These are phyloP conservation scores for Eucalyptus regnans DNA, from an alignment of 345 rosid species.

Conservation along the genomic window DNA sequence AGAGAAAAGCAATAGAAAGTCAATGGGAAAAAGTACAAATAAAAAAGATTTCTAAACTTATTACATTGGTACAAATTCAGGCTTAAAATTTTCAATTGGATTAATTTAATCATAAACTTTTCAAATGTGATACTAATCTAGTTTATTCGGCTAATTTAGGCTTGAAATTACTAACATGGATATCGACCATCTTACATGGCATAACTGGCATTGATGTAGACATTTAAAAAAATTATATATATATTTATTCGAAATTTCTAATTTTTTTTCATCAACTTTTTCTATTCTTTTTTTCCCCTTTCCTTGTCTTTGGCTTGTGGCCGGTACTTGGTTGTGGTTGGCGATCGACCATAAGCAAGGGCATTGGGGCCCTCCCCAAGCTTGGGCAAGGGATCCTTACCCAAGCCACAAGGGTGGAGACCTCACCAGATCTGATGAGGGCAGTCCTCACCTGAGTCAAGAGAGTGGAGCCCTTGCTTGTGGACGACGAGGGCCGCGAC, in stretches of 20 bases:
- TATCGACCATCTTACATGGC: rapidly evolving
- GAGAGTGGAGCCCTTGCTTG: neutral
- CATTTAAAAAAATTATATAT: too few relatives aligned
- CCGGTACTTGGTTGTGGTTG: rapidly evolving
- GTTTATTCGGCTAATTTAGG: neutral
- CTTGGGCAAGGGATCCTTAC: rapidly evolving
- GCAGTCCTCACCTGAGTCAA: rapidly evolving
- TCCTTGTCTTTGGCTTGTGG: neutral
- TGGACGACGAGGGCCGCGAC: rapidly evolving
- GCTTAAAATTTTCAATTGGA: too few relatives aligned
- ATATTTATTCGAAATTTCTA: too few relatives aligned
- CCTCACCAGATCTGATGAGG: rapidly evolving
- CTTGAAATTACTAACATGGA: rapidly evolving
- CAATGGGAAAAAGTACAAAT: neutral
- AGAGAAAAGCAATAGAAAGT: neutral
- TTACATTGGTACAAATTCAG: rapidly evolving
- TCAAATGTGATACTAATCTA: too few relatives aligned
- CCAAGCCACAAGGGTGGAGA: rapidly evolving
- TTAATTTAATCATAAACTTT: too few relatives aligned
- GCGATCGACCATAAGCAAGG: rapidly evolving
- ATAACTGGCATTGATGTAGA: rapidly evolving
- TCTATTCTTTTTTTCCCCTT: neutral
- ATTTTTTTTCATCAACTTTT: neutral
- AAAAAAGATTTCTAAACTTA: too few relatives aligned
- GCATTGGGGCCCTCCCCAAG: rapidly evolving